These are phyloP conservation scores for Candida ascalaphidarum DNA, from an alignment of 805 yeast genomes.

Conservation along the genomic window DNA sequence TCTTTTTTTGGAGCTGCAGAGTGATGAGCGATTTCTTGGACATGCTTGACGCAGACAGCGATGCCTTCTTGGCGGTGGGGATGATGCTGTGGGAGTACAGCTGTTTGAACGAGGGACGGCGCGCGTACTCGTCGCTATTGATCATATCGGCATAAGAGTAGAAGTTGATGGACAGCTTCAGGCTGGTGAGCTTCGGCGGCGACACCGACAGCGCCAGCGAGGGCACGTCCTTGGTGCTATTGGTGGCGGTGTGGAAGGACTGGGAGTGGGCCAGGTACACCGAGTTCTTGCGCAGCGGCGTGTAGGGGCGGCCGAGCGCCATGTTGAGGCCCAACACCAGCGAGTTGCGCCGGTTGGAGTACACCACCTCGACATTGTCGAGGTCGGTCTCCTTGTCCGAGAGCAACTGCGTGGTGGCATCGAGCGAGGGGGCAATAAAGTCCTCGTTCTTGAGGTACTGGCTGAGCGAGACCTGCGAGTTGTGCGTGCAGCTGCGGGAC, in stretches of 20 bases:
- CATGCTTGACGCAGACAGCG: slow-evolving; percentile 3
- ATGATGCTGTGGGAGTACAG: slow-evolving; percentile 25
- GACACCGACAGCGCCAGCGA: slow-evolving; percentile 20
- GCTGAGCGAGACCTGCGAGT: slow-evolving; percentile 17
- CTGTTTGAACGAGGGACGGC: slow-evolving; percentile 50
- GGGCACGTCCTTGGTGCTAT: slow-evolving; percentile 1
- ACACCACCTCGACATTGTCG: slow-evolving; percentile 64
- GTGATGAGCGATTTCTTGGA: slow-evolving; percentile 2
- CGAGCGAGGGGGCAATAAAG: slow-evolving; percentile 73
- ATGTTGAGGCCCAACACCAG: slow-evolving; percentile 40
- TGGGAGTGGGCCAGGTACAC: slow-evolving; percentile 12
- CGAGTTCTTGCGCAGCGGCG: slow-evolving; percentile 31
- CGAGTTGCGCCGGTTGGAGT: slow-evolving; percentile 47
- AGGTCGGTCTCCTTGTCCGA: slow-evolving; percentile 54
- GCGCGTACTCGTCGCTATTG: slow-evolving; percentile 53
- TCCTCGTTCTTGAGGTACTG: slow-evolving; percentile 42
- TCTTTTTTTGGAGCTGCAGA: background rate
- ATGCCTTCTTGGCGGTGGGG: slow-evolving; percentile 10
- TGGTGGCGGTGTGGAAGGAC: slow-evolving; percentile 6
- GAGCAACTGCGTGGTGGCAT: slow-evolving; percentile 61
- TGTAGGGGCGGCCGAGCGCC: slow-evolving; percentile 37
- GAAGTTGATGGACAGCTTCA: slow-evolving; percentile 39
- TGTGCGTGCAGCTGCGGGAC: slow-evolving; percentile 13
- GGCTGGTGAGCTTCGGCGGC: slow-evolving; percentile 30
- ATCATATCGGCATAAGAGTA: slow-evolving; percentile 78